These are phyloP conservation scores for Hordeum pubiflorum DNA, from an alignment of 202 grass and related monocot genomes.

Conservation along the genomic window DNA sequence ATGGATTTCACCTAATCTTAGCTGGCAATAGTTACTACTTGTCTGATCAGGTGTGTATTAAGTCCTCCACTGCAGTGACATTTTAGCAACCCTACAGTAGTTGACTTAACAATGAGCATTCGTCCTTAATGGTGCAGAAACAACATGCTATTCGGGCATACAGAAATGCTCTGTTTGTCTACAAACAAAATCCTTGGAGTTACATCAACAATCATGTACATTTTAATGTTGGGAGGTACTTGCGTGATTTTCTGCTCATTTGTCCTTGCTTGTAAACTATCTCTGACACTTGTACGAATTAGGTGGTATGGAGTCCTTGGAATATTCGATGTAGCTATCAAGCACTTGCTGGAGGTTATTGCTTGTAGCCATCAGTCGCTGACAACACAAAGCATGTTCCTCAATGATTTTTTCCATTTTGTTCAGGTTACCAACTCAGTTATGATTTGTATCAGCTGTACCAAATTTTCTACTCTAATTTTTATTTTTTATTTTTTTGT, in stretches of 20 bases:
- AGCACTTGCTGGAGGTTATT: constrained; percentile 93
- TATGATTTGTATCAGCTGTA: not conserved
- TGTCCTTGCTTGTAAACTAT: constrained; percentile 24
- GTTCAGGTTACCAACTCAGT: constrained; percentile 62
- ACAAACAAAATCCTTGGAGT: constrained; percentile 89
- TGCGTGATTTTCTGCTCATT: constrained; percentile 17
- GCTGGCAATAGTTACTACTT: constrained; percentile 82
- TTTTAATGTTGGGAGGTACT: constrained; percentile 96
- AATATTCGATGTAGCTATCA: constrained; percentile 83
- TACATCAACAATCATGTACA: constrained; percentile 98
- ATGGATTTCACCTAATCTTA: constrained; percentile 97
- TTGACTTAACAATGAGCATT: constrained; percentile 15
- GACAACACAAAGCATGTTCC: constrained; percentile 75
- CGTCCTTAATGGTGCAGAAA: constrained; percentile 50
- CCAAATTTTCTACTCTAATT: constrained; percentile 29
- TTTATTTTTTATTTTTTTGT: not conserved
- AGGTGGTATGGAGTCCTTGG: constrained; percentile 98
- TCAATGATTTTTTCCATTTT: constrained; percentile 85
- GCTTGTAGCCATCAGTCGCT: constrained; percentile 83
- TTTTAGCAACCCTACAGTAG: constrained; percentile 14
- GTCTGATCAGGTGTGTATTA: constrained; percentile 76
- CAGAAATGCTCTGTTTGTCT: constrained; percentile 88
- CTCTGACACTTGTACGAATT: constrained; percentile 22
- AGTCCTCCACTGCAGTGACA: not conserved
- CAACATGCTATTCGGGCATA: constrained; percentile 90